phyloP scores from a whole-genome alignment of 495 filamentous ascomycete species.

The Copromyces sp. region DNA sequence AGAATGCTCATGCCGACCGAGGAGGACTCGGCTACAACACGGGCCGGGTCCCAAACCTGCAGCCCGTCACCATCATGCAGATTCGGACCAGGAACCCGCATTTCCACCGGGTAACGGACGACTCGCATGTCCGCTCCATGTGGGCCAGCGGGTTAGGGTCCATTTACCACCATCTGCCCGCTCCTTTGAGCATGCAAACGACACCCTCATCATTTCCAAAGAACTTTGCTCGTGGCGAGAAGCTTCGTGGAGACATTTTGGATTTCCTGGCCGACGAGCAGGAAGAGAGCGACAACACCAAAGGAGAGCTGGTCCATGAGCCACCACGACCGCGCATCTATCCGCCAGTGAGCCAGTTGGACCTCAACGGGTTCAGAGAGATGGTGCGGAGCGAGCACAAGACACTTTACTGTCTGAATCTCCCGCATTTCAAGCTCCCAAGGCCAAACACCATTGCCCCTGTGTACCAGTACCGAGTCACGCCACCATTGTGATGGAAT shows the following conservation, averaged over 20 bases:
- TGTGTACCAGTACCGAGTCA: neutral
- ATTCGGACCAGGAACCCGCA: slow-evolving; percentile 20
- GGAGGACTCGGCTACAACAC: neutral
- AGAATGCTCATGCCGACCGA: neutral
- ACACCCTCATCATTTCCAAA: neutral
- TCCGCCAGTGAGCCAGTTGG: slow-evolving; percentile 1
- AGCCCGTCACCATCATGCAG: slow-evolving; percentile 13
- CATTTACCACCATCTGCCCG: slow-evolving; percentile 14
- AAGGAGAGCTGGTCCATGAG: slow-evolving; percentile 5
- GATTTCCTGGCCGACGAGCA: neutral
- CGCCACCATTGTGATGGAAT: neutral
- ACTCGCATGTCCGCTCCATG: slow-evolving; percentile 18
- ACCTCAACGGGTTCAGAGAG: slow-evolving; percentile 2
- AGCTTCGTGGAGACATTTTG: slow-evolving; percentile 3
- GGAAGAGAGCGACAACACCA: neutral
- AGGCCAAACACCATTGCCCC: neutral
- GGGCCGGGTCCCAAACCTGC: neutral
- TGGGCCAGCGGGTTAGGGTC: slow-evolving; percentile 15
- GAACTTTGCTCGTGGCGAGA: neutral
- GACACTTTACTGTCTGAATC: neutral
- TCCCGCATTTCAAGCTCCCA: neutral
- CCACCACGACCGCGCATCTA: slow-evolving; percentile 6
- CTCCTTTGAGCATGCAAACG: neutral
- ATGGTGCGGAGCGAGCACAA: neutral
- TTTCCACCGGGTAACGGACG: slow-evolving; percentile 13